Evolutionary conservation across 2,329 filamentous ascomycete species (phyloP), one percentile per base, ranked within the genome.

Genomic region (Xylaria sp.): DNA sequence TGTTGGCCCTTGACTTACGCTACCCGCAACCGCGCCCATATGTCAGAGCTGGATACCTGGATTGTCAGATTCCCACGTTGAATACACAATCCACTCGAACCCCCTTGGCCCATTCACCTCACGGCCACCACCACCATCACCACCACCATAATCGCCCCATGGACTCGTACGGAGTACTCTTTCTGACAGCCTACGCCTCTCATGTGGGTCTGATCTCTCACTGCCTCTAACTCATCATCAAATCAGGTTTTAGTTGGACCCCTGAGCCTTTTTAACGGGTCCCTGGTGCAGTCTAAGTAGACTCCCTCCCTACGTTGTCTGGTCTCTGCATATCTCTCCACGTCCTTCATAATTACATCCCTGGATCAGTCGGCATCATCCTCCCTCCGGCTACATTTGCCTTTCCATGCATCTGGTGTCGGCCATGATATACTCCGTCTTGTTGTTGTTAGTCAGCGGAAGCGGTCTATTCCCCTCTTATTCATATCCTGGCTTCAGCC

Each of bases 221-320:
- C 47, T 59, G 51, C 57, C 57, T 60, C 56, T 56, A 20, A 24
- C 48, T 55, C 5, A 52, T 52, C 29, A 44, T 46, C 55, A 49
- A 60, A 62, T 57, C 57, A 57, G 51, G 57, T 52, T 60, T 62
- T 56, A 53, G 50, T 56, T 42, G 41, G 43, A 54, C 60, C 60
- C 55, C 29, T 57, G 60, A 62, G 52, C 50, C 57, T 59, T 60
- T 62, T 60, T 46, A 53, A 45, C 52, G 50, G 57, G 57, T 52
- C 48, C 40, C 50, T 22, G 58, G 50, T 54, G 54, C 54, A 46
- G 50, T 60, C 41, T 57, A 60, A 52, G 52, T 45, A 57, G 52
- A 60, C 59, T 56, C 51, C 44, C 58, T 61, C 47, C 50, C 44
- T 34, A 45, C 22, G 50, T 41, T 56, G 47, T 49, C 56, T 56